Conservation (phyloP, 306 rosid genomes). For the Amphicarpaea edgeworthii region DNA sequence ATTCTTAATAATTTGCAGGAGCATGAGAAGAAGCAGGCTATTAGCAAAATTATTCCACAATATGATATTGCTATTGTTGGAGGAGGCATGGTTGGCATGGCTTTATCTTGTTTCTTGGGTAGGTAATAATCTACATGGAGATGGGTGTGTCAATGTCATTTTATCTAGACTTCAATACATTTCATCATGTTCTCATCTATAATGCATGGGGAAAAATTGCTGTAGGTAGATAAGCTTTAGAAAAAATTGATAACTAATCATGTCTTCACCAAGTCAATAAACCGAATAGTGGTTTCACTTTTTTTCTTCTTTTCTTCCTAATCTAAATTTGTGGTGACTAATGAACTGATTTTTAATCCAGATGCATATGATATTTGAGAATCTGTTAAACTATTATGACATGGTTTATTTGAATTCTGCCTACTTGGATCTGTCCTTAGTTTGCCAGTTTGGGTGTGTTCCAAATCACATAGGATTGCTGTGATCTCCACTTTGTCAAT, state of each 20-base stretch:
- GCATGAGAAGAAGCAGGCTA: conserved; percentile 52
- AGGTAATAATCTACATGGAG: conserved; percentile 46
- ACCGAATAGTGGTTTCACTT: neutral
- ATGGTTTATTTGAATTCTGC: conserved; percentile 19
- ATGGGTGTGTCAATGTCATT: conserved; percentile 22
- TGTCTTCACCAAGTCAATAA: conserved; percentile 5
- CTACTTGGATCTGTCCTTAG: conserved; percentile 18
- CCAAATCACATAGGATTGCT: neutral
- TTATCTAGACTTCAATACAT: conserved; percentile 10
- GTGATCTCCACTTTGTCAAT: neutral
- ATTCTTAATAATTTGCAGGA: conserved; percentile 57
- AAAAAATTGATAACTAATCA: too few species aligned
- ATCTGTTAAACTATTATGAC: conserved; percentile 8
- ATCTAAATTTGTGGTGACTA: neutral
- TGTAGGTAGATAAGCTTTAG: conserved; percentile 24
- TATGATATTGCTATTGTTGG: conserved; percentile 95
- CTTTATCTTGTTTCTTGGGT: conserved; percentile 97
- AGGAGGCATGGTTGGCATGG: conserved; percentile 97
- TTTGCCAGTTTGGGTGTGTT: neutral
- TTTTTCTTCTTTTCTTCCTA: too few species aligned
- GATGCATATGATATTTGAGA: conserved; percentile 29
- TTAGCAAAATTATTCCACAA: conserved; percentile 50
- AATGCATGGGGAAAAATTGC: neutral
- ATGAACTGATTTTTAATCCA: conserved; percentile 15
- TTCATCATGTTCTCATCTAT: conserved; percentile 14